Base-by-base conservation (phyloP, 2,329 filamentous ascomycete species). In the Rutstroemia sp. region DNA sequence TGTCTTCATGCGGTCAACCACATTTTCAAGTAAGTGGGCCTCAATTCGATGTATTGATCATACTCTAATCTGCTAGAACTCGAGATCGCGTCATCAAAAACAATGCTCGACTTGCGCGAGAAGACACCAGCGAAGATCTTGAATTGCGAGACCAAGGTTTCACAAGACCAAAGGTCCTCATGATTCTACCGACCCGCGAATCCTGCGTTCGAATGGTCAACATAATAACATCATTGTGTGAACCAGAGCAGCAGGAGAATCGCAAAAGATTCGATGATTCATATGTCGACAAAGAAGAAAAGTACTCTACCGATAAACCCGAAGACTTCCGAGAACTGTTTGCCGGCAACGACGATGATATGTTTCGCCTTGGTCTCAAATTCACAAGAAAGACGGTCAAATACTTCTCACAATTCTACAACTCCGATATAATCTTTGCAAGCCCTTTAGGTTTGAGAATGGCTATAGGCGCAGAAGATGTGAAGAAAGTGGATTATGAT, bases 351-450 rank as follows among this genome's bases (percentile, higher is more conserved):
- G 90, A 96, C 69, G 94, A 97, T 69, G 94, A 99, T 73, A 94
- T 95, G 81, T 99, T 97, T 74, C 84, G 92, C 3, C 76, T 97
- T 2, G 94, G 92, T n/a, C 73, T 99, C 68, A 99, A 97, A 72
- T 95, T 99, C 70, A 97, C 94, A 0, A 83, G 94, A 59, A 97
- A 96, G 73, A 95, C 91, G 0, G 78, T 97, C 68, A 97, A 96
- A 70, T 94, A 88, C 70, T 99, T 95, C 74, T 82, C 92, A 0
- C 88, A 91, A 60, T 99, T 99, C 71, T 97, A 97, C 76, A 92
- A 87, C 70, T 96, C 92, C 9, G 94, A 99, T 69, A 91, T 99
- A 62, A 89, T 99, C 55, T 78, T 99, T 54, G 91, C 90, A 21
- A 95, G 90, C 63, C 90, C 94, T 0, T 77, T 99, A 3, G 94